Conservation (phyloP, 768 basidiomycete genomes). For the Boletellus emodensis region DNA sequence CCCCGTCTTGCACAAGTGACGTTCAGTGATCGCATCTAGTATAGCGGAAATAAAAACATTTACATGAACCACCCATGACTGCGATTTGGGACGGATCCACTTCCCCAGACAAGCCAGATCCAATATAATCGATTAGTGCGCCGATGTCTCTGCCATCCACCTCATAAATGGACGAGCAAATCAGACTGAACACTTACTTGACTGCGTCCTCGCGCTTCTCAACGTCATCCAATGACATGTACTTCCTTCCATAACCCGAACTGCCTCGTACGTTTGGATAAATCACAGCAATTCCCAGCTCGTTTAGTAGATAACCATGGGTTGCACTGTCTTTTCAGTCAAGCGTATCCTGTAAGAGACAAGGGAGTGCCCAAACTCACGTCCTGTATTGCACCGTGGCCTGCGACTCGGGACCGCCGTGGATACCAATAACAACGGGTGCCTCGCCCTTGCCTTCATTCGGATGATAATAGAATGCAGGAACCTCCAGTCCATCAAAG, state of each 20-base stretch:
- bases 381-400: conserved; percentile 32
- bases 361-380: conserved; percentile 18
- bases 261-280: conserved; percentile 44
- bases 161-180: not conserved
- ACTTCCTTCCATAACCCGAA: conserved; percentile 38
- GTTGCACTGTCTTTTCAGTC: conserved; percentile 24
- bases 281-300: conserved; percentile 38
- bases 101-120: conserved; percentile 30
- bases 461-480: conserved; percentile 42
- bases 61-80: conserved; percentile 42
- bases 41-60: conserved; percentile 1
- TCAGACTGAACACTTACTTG: conserved; percentile 26
- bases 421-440: conserved; percentile 36
- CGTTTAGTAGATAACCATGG: conserved; percentile 41
- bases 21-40: not conserved
- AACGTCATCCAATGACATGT: conserved; percentile 38
- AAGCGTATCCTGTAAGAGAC: not conserved
- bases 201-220: conserved; percentile 42
- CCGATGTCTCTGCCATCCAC: conserved; percentile 33
- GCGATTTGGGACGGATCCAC: conserved; percentile 37
- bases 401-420: conserved; percentile 39
- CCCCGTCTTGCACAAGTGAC: conserved; percentile 28
- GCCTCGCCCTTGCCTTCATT: conserved; percentile 21
- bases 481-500: conserved; percentile 39
- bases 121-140: conserved; percentile 35